Evolutionary conservation across 352 stramenopile genomes (phyloP), one percentile per base, ranked within the genome.

Genomic region (Phytopythium cucurbitacearum): DNA sequence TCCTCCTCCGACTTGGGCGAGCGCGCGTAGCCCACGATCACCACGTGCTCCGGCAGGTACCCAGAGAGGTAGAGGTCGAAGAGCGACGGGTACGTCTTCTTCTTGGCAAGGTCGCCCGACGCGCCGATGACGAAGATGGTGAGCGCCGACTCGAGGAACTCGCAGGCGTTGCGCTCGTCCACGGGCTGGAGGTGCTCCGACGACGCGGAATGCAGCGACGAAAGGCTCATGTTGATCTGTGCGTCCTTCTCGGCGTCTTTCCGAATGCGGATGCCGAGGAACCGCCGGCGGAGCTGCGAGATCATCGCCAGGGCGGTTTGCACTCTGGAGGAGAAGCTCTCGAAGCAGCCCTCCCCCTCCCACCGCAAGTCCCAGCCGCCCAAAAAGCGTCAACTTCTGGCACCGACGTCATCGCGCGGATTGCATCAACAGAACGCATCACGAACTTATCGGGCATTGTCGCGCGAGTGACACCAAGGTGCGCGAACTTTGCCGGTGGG

Each of bases 71-170:
- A 97, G 34, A 97, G 73, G 16, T 85, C 73, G 59, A 96, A 97
- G 57, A 97, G 78, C 42, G 89, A 94, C 49, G 89, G 89, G 59
- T 95, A 97, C 51, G 89, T 97, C 67, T 96, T 96, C 71, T 94
- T 92, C 75, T 94, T 96, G 57, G 87, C 87, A 51, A 96, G 72
- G 58, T 96, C 86, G 48, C 87, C 87, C 10, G 87, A 95, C 1
- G 87, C 87, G 53, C 87, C 87, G 51, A 95, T 84, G 15, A 96
- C 86, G 55, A 96, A 90, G 48, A 96, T 69, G 33, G 78, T 90
- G 48, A 96, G 67, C 38, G 74, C 71, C 47, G 76, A 60, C 35
- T 87, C 53, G 39, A 87, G 74, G 69, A 82, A 91, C 62, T 88
- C 71, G 57, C 80, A 89, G 32, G 62, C 64, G 52, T 84, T 64